Conservation (phyloP, 1,284 basidiomycete species). For the Rhizoctonia solani region DNA sequence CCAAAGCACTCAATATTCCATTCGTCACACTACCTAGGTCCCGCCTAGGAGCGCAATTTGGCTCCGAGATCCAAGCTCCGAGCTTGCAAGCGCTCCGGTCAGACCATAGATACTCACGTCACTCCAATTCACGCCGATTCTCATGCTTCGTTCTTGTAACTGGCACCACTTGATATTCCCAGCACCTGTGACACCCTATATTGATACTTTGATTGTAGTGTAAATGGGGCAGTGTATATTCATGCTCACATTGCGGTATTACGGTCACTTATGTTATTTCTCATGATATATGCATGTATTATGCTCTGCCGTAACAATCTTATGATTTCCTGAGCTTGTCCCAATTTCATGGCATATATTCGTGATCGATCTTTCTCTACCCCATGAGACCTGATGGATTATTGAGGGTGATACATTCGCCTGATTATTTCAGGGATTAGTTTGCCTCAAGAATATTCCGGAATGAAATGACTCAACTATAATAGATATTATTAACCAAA, state of each 20-base stretch:
- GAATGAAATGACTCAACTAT: no score
- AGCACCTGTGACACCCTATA: neutral
- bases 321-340: neutral
- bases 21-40: constrained; percentile 1
- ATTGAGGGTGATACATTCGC: no score
- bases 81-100: neutral
- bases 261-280: neutral
- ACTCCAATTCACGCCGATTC: neutral
- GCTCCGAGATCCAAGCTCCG: neutral
- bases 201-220: neutral
- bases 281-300: neutral
- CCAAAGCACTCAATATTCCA: no score
- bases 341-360: no score
- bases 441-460: no score
- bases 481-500: no score
- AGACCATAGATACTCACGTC: neutral
- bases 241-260: neutral
- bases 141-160: constrained; percentile 10
- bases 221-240: constrained; percentile 1
- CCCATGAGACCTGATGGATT: no score
- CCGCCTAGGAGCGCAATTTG: neutral
- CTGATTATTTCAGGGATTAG: no score
- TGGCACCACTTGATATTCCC: neutral
- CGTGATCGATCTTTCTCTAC: no score
- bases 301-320: neutral